Evolutionary conservation across 2,329 filamentous ascomycete species (phyloP), one percentile per base, ranked within the genome.

Genomic region (Beauveria pseudobassiana): DNA sequence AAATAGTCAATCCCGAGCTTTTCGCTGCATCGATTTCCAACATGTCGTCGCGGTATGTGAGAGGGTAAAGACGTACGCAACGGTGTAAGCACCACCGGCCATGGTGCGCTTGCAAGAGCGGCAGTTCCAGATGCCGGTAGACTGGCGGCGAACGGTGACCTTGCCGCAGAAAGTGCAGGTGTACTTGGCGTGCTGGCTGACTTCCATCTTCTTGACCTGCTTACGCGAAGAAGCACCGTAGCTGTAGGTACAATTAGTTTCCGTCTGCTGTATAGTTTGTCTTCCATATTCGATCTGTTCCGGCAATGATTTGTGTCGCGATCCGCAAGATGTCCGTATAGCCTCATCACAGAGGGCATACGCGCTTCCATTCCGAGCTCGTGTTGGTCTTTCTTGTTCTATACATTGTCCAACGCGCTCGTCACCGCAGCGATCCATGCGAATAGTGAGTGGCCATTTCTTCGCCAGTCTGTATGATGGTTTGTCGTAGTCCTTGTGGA

Each of bases 221-320:
- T 98, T 98, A 83, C 93, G 91, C 82, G 98, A 91, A 75, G 95
- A 98, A 78, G 95, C 93, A 93, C 93, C 95, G 82, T 96, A 96
- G 87, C 91, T 93, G 72, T 65, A 66, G 28, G 24, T 48, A 48
- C n/a, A 14, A 64, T 72, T 68, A 74, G 73, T 71, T 67, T 64
- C 3, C 9, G n/a, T 26, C 18, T n/a, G 16, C 3, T 8, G 26
- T 9, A n/a, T 7, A 26, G 9, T 12, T 45, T 34, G 53, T 40
- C 54, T 46, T 40, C 24, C 14, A 43, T 30, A 50, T 54, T 50
- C 42, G 51, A 61, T 61, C 34, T 30, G 42, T 22, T 42, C 22
- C 51, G 28, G 22, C 9, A 55, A 56, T 50, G 18, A 22, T n/a
- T 30, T 10, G 20, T 26, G 16, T 50, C 55, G 46, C 30, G 22